Evolutionary conservation across 495 filamentous ascomycete species (phyloP).

Genomic region (Delitschia confertaspora): DNA sequence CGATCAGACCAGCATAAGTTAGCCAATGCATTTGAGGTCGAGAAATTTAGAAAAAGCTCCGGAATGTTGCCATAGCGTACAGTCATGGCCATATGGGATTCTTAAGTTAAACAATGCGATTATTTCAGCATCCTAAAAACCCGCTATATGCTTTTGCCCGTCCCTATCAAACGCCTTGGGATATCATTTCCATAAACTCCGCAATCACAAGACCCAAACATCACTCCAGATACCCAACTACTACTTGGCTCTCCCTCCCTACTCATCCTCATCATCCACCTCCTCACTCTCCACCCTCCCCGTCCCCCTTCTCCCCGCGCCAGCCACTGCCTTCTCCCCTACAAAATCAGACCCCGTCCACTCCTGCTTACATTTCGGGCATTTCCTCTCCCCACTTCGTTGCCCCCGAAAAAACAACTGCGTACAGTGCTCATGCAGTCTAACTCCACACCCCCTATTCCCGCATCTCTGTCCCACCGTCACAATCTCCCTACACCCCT

Average conservation of each 20-base stretch:
- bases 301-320: conserved; percentile 1
- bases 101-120: too few relatives aligned
- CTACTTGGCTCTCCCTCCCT: not conserved
- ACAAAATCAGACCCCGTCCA: conserved; percentile 75
- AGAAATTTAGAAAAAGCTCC: too few relatives aligned
- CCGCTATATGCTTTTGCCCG: too few relatives aligned
- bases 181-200: not conserved
- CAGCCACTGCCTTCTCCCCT: conserved; percentile 60
- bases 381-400: conserved; percentile 32
- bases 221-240: too few relatives aligned
- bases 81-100: too few relatives aligned
- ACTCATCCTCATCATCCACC: conserved; percentile 10
- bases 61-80: too few relatives aligned
- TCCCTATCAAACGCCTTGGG: too few relatives aligned
- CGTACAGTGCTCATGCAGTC: conserved; percentile 13
- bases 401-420: conserved; percentile 1
- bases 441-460: conserved; percentile 36
- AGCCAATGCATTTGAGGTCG: too few relatives aligned
- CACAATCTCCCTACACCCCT: conserved; percentile 83
- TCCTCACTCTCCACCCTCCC: not conserved
- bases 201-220: too few relatives aligned
- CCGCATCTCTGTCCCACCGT: conserved; percentile 44
- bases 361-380: conserved; percentile 59
- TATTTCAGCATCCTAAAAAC: too few relatives aligned
- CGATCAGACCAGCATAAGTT: too few relatives aligned